Evolutionary conservation across 768 basidiomycete genomes (phyloP), one percentile per base, ranked within the genome.

Genomic region (Russula earlei): DNA sequence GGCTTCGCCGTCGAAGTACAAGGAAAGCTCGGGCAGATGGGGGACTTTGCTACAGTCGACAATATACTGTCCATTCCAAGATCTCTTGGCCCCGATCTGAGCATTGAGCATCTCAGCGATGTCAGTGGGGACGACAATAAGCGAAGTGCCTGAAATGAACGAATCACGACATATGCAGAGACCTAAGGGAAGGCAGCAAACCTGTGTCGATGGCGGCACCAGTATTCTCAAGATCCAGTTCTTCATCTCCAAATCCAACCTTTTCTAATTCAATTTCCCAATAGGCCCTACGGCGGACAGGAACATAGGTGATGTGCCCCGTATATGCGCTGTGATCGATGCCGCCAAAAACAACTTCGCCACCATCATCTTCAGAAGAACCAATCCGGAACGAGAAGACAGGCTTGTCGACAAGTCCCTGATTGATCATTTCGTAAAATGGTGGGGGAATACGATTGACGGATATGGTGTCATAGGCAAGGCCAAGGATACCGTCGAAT

Each of bases 81-180:
- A 82, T 67, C 85, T 91, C 73, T 80, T 87, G 14, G 95, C 95
- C 56, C 96, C 96, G 51, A 99, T 96, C 69, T 87, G 84, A 31
- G 86, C 75, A 72, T 99, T 98, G 65, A 99, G 75, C 91, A 99
- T 91, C 76, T 99, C 96, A 50, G 96, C 94, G 52, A 98, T 79
- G 66, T 98, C 95, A 55, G 85, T 83, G 49, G 95, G 95, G 48
- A 95, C 75, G 47, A 87, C 95, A 64, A 98, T 97, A 58, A 97
- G 77, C 7, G 91, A 94, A 38, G 96, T 97, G 52, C 93, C 92
- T 84, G 66, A 20, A 8, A 49, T 7, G 22, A 33, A 55, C 12
- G 6, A 17, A 47, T 37, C 36, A 38, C n/a, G 25, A 14, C 2
- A 45, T 17, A 29, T 19, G 33, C 15, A 42, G 49, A 37, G 44